Conservation (phyloP, 2,329 filamentous ascomycete species). For the Penicillium sp. region DNA sequence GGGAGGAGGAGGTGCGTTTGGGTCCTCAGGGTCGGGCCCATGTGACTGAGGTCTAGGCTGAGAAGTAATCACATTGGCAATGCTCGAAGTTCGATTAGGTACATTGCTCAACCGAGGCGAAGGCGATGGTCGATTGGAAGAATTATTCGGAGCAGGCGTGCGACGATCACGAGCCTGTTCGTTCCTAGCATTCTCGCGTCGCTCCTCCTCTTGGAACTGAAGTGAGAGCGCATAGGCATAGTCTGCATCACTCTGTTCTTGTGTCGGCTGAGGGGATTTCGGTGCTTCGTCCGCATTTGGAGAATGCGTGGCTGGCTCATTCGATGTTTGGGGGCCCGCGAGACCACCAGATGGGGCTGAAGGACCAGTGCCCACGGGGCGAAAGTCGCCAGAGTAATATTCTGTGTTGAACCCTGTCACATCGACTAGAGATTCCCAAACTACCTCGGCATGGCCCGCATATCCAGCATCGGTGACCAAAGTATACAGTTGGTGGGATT, state of each 20-base stretch:
- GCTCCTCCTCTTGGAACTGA: slow-evolving; percentile 88
- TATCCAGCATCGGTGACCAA: slow-evolving; percentile 92
- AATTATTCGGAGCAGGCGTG: slow-evolving; percentile 16
- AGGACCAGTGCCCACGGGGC: slow-evolving; percentile 59
- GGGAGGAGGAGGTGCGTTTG: slow-evolving; percentile 49
- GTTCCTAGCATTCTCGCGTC: slow-evolving; percentile 49
- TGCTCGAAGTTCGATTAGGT: slow-evolving; percentile 17
- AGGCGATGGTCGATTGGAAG: slow-evolving; percentile 11
- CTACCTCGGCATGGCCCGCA: slow-evolving; percentile 74
- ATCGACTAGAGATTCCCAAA: slow-evolving; percentile 90
- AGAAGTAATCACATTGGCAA: slow-evolving; percentile 13
- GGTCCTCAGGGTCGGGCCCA: slow-evolving; percentile 37
- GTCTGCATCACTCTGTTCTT: slow-evolving; percentile 62
- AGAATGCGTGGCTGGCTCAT: slow-evolving; percentile 12
- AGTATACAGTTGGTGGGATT: slow-evolving; percentile 64
- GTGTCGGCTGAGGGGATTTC: slow-evolving; percentile 24
- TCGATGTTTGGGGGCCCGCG: slow-evolving; percentile 23
- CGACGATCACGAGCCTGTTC: slow-evolving; percentile 22
- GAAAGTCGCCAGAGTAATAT: slow-evolving; percentile 84
- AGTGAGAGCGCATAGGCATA: slow-evolving; percentile 83
- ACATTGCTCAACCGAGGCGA: slow-evolving; percentile 11
- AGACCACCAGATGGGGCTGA: slow-evolving; percentile 25
- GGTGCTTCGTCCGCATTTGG: slow-evolving; percentile 10
- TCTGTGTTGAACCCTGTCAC: slow-evolving; percentile 74
- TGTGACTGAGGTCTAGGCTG: slow-evolving; percentile 9